phyloP scores from a whole-genome alignment of 768 basidiomycete genomes.

The Nidula microcarpa region DNA sequence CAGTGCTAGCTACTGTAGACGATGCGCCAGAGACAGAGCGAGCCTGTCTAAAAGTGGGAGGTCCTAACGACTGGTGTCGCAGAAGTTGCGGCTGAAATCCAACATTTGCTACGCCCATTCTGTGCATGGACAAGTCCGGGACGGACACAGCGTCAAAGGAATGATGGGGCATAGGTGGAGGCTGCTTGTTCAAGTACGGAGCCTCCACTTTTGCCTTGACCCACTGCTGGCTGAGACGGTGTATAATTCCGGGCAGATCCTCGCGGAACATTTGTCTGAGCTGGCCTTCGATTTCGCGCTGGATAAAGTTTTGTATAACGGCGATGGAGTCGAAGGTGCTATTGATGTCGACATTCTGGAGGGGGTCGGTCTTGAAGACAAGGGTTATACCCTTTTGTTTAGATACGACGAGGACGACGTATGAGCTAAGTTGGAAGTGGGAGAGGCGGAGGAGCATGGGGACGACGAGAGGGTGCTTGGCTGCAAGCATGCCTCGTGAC shows the following conservation, averaged over 20 bases:
- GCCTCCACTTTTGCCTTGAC: conserved; percentile 90
- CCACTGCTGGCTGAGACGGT: conserved; percentile 94
- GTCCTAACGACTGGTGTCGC: conserved; percentile 19
- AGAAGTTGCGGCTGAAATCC: conserved; percentile 15
- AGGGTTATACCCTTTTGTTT: conserved; percentile 98
- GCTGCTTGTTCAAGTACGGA: conserved; percentile 70
- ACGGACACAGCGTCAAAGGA: conserved; percentile 35
- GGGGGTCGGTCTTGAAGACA: conserved; percentile 98
- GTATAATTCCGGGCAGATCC: conserved; percentile 95
- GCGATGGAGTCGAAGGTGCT: conserved; percentile 98
- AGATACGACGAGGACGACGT: conserved; percentile 96
- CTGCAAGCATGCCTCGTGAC: conserved; percentile 86
- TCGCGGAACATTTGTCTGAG: conserved; percentile 97
- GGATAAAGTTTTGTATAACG: conserved; percentile 97
- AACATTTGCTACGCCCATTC: conserved; percentile 6
- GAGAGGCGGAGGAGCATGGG: conserved; percentile 98
- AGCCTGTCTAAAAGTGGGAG: conserved; percentile 20
- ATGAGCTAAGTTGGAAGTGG: conserved; percentile 90
- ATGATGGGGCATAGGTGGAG: conserved; percentile 30
- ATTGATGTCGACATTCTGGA: conserved; percentile 97
- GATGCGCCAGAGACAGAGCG: conserved; percentile 41
- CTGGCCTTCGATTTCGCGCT: conserved; percentile 95
- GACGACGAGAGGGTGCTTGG: conserved; percentile 92
- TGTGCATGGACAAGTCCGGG: conserved; percentile 30
- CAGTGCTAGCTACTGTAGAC: conserved; percentile 28